A percentile compares a stretch with the other conserved stretches of the same genome.
Evolutionary conservation across 352 stramenopile species (phyloP).

Genomic region (Phytophthora agathidicida): DNA sequence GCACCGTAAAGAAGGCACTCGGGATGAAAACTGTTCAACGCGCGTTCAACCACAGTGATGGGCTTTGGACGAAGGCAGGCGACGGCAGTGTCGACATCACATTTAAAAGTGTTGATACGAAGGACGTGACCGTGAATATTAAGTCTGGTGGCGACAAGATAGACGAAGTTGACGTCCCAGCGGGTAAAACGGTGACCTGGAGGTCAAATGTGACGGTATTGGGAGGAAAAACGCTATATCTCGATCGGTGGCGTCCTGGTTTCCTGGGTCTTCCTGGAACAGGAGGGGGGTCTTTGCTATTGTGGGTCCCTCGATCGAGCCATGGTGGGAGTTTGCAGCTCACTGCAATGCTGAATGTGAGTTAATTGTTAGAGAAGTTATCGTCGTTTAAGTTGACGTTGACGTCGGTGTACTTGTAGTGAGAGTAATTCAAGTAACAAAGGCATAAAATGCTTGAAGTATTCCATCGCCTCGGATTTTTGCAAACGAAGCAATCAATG

Average conservation of each 20-base stretch:
- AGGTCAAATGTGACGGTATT: slow-evolving; percentile 17
- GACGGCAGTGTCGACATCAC: slow-evolving; percentile 24
- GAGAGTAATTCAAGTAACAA: too few species aligned
- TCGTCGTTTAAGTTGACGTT: background rate
- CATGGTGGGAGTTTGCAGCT: slow-evolving; percentile 16
- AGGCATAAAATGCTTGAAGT: too few species aligned
- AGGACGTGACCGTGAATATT: slow-evolving; percentile 37
- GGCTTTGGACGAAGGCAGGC: slow-evolving; percentile 15
- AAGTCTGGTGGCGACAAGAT: slow-evolving; percentile 25
- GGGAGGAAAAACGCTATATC: slow-evolving; percentile 31
- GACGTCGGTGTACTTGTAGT: too few species aligned
- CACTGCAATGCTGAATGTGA: slow-evolving; percentile 16
- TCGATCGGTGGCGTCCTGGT: too few species aligned
- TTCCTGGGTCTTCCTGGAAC: too few species aligned
- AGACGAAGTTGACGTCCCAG: slow-evolving; percentile 18
- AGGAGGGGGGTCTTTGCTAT: slow-evolving; percentile 27
- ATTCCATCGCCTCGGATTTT: too few species aligned
- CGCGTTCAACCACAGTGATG: slow-evolving; percentile 38
- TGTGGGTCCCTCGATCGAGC: slow-evolving; percentile 26
- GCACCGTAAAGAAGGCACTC: slow-evolving; percentile 32
- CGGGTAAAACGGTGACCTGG: slow-evolving; percentile 20
- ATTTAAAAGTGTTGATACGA: slow-evolving; percentile 25
- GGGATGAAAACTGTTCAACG: slow-evolving; percentile 30
- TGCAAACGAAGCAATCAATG: too few species aligned
- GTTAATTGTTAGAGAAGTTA: slow-evolving; percentile 3